These are phyloP conservation scores for Xylogone sp. DNA, from an alignment of 2,329 filamentous ascomycete species.

Conservation along the genomic window DNA sequence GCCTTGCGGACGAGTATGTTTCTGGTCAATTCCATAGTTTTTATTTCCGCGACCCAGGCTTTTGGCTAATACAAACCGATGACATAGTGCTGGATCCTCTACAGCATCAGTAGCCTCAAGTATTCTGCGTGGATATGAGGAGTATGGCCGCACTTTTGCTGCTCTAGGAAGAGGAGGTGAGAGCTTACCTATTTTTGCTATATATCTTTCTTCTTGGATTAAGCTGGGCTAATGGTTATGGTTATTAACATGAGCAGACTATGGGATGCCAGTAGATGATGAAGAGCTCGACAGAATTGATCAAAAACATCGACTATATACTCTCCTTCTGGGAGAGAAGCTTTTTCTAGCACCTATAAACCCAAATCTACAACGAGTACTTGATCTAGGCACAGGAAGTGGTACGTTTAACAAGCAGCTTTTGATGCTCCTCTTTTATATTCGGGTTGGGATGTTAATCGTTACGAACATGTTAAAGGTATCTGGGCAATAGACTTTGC, in stretches of 20 bases:
- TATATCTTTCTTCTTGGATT: background rate
- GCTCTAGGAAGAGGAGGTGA: slow-evolving; percentile 19
- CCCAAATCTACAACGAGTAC: slow-evolving; percentile 26
- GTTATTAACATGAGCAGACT: slow-evolving; percentile 23
- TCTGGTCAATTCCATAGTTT: background rate
- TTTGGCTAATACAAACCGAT: background rate
- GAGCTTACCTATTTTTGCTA: background rate
- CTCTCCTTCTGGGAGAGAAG: slow-evolving; percentile 2
- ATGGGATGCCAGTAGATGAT: slow-evolving; percentile 38
- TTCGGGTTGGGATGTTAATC: background rate
- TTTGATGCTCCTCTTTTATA: background rate
- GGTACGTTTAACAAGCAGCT: slow-evolving; percentile 32
- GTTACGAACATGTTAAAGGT: background rate
- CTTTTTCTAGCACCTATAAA: slow-evolving; percentile 14
- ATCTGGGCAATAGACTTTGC: slow-evolving; percentile 4
- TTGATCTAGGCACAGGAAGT: slow-evolving; percentile 36
- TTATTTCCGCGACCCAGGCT: background rate
- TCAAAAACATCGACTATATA: slow-evolving; percentile 35
- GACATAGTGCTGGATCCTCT: slow-evolving; percentile 10
- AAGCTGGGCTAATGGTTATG: background rate
- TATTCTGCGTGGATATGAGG: slow-evolving; percentile 16
- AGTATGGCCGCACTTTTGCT: slow-evolving; percentile 23
- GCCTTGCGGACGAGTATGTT: background rate
- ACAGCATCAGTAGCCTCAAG: slow-evolving; percentile 17
- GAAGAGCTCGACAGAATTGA: slow-evolving; percentile 38